A percentile compares a stretch with the other conserved stretches of the same genome.
These are phyloP conservation scores for Lactuca sativa DNA, from an alignment of 129 eudicot genomes.

Conservation along the genomic window DNA sequence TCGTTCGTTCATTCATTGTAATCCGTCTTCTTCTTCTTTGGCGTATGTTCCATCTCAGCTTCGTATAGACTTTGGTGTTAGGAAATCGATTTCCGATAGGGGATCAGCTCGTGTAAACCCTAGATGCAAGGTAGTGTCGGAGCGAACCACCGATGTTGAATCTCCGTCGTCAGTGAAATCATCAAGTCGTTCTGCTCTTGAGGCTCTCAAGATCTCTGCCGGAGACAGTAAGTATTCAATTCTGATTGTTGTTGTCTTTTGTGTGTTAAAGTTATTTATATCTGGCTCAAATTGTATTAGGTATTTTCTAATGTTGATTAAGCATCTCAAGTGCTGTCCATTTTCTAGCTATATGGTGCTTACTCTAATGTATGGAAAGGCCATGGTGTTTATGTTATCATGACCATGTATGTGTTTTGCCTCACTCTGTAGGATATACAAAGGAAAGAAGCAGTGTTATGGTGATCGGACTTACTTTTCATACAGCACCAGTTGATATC, in stretches of 20 bases:
- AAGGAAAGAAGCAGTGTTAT: slow-evolving; percentile 66
- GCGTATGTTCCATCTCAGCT: slow-evolving; percentile 28
- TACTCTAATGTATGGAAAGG: neutral
- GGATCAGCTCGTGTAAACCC: slow-evolving; percentile 37
- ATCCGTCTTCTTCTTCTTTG: slow-evolving; percentile 20
- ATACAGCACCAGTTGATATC: slow-evolving; percentile 68
- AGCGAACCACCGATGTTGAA: slow-evolving; percentile 13
- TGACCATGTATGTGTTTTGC: slow-evolving; percentile 21
- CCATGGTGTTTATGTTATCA: slow-evolving; percentile 11
- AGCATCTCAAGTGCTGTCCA: neutral
- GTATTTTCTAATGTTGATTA: neutral
- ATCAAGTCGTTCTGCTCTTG: slow-evolving; percentile 53
- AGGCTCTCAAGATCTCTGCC: slow-evolving; percentile 61
- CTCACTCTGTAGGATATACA: slow-evolving; percentile 36
- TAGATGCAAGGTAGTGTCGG: slow-evolving; percentile 36
- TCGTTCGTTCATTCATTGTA: neutral
- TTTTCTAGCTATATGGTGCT: neutral
- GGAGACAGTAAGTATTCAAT: slow-evolving; percentile 55
- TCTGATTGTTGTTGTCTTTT: neutral
- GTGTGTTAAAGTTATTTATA: neutral
- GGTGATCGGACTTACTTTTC: slow-evolving; percentile 70
- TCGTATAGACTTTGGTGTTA: slow-evolving; percentile 6
- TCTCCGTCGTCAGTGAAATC: slow-evolving; percentile 23
- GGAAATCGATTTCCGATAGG: slow-evolving; percentile 13
- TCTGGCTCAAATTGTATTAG: neutral